Evolutionary conservation across 108 stramenopile species (phyloP).

Genomic region (Aurantiochytrium sp.): DNA sequence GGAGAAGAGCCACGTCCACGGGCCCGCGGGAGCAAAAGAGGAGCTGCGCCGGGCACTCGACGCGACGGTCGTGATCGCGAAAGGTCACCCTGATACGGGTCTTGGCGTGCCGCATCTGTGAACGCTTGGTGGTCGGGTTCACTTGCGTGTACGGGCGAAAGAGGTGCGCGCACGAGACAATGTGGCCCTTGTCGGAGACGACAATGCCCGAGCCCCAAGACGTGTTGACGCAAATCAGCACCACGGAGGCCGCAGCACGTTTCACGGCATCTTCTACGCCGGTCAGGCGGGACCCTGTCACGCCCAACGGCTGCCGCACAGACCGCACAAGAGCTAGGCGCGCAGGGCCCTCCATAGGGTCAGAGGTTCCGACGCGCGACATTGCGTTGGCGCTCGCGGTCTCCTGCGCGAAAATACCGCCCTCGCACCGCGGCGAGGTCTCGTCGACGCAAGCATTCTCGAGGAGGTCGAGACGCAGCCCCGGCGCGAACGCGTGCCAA

Average conservation of each 20-base stretch:
- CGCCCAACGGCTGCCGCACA: too few species aligned
- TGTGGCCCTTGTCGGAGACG: not conserved
- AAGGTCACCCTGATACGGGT: not conserved
- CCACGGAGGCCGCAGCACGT: not conserved
- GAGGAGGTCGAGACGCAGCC: not conserved
- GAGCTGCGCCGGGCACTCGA: not conserved
- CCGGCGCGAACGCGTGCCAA: not conserved
- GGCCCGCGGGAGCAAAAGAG: not conserved
- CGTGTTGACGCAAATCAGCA: slow-evolving; percentile 1
- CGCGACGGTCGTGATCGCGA: not conserved
- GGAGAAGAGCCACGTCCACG: not conserved
- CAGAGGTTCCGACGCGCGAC: too few species aligned
- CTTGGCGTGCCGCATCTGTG: not conserved
- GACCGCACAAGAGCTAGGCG: too few species aligned
- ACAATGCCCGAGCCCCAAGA: slow-evolving; percentile 13
- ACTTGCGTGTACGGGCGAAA: slow-evolving; percentile 11
- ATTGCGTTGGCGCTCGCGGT: not conserved
- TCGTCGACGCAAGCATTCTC: not conserved
- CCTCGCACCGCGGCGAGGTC: not conserved
- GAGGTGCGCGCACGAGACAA: slow-evolving; percentile 19
- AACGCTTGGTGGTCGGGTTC: not conserved
- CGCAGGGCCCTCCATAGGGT: too few species aligned
- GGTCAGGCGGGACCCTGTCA: not conserved
- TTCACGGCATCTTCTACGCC: not conserved
- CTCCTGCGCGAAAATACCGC: not conserved